Evolutionary conservation across 768 basidiomycete species (phyloP), one percentile per base, ranked within the genome.

Genomic region (Boletus coccyginus): DNA sequence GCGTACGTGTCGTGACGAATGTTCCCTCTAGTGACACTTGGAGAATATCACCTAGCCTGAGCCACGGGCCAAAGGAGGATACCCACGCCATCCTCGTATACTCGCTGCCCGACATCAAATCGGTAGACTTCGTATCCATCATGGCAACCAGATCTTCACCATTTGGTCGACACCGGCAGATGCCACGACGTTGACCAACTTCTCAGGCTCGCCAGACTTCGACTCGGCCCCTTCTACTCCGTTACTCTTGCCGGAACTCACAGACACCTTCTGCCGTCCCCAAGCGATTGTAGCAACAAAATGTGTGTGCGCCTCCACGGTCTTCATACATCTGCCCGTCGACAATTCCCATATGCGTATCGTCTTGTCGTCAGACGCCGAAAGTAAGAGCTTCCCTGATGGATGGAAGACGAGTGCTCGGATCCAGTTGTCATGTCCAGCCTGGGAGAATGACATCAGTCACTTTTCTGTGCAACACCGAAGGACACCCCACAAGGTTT

Each of bases 321-420:
- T 90, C 76, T 92, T 93, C 61, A 87, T 78, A 69, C 92, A 94
- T 59, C 92, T 81, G 0, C 93, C 94, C 3, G 88, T 90, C 42
- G 82, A 79, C 36, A 96, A 76, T 64, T 95, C 94, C 94, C 94
- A 96, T 10, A 95, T 81, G 10, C 91, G 85, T 62, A 95, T 84
- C 11, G 91, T 91, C 73, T 94, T 91, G 77, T 96, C 94, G 70
- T 96, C 94, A 13, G 91, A 90, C 5, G 89, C 91, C 10, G 92
- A 94, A n/a, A 96, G 78, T 13, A 96, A 82, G 69, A 85, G 88
- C 70, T 94, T 94, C 16, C 94, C 94, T 11, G 84, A 84, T 0
- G 94, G 94, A 72, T 95, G 94, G 76, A 95, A 95, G 17, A 89
- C 84, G 43, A 96, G 78, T 1, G 86, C 89, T 54, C 92, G 85